These are phyloP conservation scores for Tubosaeta sp. DNA, from an alignment of 768 basidiomycete species.

Conservation along the genomic window DNA sequence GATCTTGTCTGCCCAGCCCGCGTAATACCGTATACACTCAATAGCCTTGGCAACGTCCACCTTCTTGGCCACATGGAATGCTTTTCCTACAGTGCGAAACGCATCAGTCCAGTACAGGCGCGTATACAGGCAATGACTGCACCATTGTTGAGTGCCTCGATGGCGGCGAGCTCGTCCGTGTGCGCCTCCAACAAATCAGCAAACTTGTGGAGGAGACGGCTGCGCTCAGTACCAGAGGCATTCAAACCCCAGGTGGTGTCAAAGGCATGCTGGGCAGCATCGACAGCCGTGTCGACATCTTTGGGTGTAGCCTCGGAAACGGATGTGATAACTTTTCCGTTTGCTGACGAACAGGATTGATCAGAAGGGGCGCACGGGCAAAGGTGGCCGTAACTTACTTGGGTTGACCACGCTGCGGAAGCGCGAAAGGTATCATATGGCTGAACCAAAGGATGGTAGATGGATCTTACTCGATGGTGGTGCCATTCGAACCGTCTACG, in stretches of 20 bases:
- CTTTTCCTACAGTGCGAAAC: constrained; percentile 50
- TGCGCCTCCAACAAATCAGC: constrained; percentile 60
- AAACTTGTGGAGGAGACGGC: constrained; percentile 56
- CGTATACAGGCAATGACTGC: background rate
- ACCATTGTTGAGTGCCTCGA: constrained; percentile 74
- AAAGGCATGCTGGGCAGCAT: constrained; percentile 56
- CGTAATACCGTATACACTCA: constrained; percentile 65
- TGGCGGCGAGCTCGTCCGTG: constrained; percentile 60
- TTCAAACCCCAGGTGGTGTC: constrained; percentile 70
- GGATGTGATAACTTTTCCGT: constrained; percentile 54
- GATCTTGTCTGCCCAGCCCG: constrained; percentile 88
- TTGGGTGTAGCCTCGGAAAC: constrained; percentile 54
- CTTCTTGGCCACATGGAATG: constrained; percentile 43
- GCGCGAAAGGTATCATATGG: background rate
- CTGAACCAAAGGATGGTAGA: background rate
- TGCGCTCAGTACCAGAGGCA: constrained; percentile 48
- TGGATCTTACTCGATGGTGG: constrained; percentile 63
- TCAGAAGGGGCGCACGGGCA: background rate
- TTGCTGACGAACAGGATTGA: constrained; percentile 38
- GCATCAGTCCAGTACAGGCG: background rate
- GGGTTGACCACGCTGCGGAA: constrained; percentile 54
- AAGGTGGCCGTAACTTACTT: constrained; percentile 25
- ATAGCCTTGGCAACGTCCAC: constrained; percentile 31
- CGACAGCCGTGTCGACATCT: constrained; percentile 77
- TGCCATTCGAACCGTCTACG: constrained; percentile 48